Evolutionary conservation across 169 alveolate species (phyloP), one percentile per base, ranked within the genome.

Genomic region (Plasmodium knowlesi): DNA sequence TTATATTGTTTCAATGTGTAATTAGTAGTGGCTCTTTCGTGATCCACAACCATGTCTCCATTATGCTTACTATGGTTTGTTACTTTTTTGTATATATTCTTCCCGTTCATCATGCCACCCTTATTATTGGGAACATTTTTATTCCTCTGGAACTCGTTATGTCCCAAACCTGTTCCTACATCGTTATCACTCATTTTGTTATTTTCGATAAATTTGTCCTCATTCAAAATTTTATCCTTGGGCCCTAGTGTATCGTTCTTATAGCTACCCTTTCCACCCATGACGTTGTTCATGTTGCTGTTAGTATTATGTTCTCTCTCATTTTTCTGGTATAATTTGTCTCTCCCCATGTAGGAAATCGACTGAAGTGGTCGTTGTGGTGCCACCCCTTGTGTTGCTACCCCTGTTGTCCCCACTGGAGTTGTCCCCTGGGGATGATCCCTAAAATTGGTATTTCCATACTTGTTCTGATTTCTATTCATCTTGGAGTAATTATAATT

Each of bases 401-500:
- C 37, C n/a, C 83, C 73, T 72, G 76, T 25, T 67, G 19, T 9
- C n/a, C 76, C 76, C n/a, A 67, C n/a, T 5, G 76, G 14, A 43
- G 3, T 50, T 30, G 19, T 14, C 41, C 80, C 50, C 41, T 70
- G 73, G 30, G 70, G 25, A 8, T 34, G 50, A 72, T 41, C 81
- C 14, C 76, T 74, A n/a, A 16, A 73, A n/a, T 74, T 67, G n/a
- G 80, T 25, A 10, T 46, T 54, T 1, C 78, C 53, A 53, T 72
- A 85, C 61, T 43, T 73, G 6, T 46, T 74, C 5, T 50, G 37
- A 9, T 25, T 41, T 73, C 85, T 85, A 19, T 32, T 50, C 37
- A 85, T 5, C 25, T 78, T 89, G 70, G 76, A 22, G 67, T 74
- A 83, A 5, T 78, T 89, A 74, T 25, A 72, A 89, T 89, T 89